Percentiles rank a stretch among this genome's conserved stretches.
Evolutionary conservation across 805 yeast genomes (phyloP).

Genomic region (Barnettozyma vustinii): DNA sequence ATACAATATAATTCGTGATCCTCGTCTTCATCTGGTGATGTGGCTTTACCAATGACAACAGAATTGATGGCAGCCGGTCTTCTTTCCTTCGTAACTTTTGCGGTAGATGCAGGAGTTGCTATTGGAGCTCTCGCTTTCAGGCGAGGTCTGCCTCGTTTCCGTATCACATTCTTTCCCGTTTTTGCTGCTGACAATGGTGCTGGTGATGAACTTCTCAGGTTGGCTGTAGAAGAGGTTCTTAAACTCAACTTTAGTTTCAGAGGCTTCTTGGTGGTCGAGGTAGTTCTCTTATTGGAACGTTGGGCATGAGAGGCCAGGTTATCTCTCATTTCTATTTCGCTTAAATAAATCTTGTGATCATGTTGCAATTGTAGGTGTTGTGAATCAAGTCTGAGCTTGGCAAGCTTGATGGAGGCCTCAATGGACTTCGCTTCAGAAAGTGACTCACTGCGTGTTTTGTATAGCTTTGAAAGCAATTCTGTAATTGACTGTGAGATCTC

Average conservation of each 20-base stretch:
- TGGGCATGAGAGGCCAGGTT: constrained; percentile 14
- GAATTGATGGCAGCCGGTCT: background rate
- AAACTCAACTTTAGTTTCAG: constrained; percentile 11
- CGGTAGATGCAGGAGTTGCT: background rate
- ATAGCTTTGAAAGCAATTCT: constrained; percentile 15
- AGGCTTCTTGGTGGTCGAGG: constrained; percentile 8
- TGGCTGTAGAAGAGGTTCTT: background rate
- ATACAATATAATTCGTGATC: constrained; percentile 35
- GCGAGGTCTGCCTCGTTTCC: background rate
- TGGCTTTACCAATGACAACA: constrained; percentile 1
- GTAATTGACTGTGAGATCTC: constrained; percentile 4
- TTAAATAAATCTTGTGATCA: constrained; percentile 22
- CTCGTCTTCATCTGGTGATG: constrained; percentile 9
- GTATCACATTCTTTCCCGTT: background rate
- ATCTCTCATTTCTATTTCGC: constrained; percentile 19
- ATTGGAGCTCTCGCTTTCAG: background rate
- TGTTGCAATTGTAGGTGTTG: constrained; percentile 23
- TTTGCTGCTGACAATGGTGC: background rate
- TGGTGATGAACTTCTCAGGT: background rate
- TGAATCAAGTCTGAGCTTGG: constrained; percentile 18
- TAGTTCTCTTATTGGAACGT: constrained; percentile 17
- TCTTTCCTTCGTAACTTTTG: background rate
- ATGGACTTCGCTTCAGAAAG: constrained; percentile 26
- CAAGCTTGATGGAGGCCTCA: constrained; percentile 18
- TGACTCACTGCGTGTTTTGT: constrained; percentile 26